Conservation (phyloP, 1,284 basidiomycete species). For the Bjerkandera adusta region DNA sequence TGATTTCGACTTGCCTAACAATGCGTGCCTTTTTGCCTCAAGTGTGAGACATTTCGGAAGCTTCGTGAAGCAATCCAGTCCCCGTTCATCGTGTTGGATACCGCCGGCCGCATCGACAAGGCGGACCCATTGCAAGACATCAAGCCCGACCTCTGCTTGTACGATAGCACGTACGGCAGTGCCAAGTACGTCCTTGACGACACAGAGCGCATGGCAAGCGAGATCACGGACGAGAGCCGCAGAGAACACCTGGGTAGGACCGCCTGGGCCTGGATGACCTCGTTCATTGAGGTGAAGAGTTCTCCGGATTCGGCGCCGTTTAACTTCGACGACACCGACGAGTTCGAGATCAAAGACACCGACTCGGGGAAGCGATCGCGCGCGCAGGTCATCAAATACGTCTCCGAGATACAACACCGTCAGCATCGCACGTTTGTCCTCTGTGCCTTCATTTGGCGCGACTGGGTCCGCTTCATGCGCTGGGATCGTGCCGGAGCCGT, state of each 20-base stretch:
- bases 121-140: background rate
- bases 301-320: background rate
- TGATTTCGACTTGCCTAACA: no score
- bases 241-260: background rate
- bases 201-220: background rate
- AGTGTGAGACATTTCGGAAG: no score
- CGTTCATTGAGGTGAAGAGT: background rate
- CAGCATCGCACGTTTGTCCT: background rate
- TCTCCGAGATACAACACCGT: background rate
- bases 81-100: no score
- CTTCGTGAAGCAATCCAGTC: no score
- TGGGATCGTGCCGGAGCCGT: slow-evolving; percentile 3
- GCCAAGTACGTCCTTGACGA: background rate
- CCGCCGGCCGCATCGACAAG: no score
- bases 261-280: background rate
- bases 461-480: background rate
- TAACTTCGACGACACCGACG: background rate
- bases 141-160: background rate
- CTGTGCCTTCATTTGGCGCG: background rate
- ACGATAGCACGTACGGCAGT: no score
- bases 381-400: background rate
- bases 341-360: background rate
- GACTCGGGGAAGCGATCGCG: background rate
- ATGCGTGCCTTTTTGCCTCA: no score
- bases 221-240: background rate